Percentiles rank a stretch among this genome's conserved stretches.
Conservation (phyloP, 2,329 filamentous ascomycete genomes). For the Neonectria sp. region DNA sequence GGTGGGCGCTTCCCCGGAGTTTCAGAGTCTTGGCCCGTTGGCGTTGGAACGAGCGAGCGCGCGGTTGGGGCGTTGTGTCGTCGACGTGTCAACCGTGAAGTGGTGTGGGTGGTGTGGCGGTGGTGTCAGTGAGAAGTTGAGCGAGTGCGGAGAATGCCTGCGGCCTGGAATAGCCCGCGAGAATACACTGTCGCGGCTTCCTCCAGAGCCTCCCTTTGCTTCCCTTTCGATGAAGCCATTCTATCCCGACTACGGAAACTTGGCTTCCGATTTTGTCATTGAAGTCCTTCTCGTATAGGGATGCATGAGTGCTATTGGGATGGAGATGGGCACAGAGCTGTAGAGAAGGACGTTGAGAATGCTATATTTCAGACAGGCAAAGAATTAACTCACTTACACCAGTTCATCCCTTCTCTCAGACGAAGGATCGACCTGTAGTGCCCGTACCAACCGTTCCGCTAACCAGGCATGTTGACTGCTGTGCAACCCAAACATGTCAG, state of each 20-base stretch:
- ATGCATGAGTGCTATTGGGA: no score
- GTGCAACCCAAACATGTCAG: background rate
- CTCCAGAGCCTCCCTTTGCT: background rate
- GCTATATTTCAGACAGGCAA: no score
- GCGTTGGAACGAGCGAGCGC: background rate
- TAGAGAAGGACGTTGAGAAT: no score
- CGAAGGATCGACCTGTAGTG: no score
- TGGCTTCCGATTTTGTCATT: background rate
- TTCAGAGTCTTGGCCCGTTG: background rate
- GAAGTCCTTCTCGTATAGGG: no score
- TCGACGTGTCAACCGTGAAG: background rate
- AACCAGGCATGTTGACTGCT: background rate
- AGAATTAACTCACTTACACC: background rate
- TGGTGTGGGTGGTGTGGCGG: background rate
- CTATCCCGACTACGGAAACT: background rate
- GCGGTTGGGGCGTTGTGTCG: background rate
- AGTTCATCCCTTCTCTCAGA: background rate
- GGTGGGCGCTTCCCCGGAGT: slow-evolving; percentile 8
- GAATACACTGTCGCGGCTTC: background rate
- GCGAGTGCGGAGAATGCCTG: background rate
- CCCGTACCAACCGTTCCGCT: background rate
- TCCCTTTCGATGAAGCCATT: background rate
- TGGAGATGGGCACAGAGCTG: no score
- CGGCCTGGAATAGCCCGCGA: background rate
- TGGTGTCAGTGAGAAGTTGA: slow-evolving; percentile 1